Percentiles rank a stretch among this genome's conserved stretches.
These are phyloP conservation scores for Encephalitozoon hellem DNA, from an alignment of 371 early-diverging fungal genomes.

Conservation along the genomic window DNA sequence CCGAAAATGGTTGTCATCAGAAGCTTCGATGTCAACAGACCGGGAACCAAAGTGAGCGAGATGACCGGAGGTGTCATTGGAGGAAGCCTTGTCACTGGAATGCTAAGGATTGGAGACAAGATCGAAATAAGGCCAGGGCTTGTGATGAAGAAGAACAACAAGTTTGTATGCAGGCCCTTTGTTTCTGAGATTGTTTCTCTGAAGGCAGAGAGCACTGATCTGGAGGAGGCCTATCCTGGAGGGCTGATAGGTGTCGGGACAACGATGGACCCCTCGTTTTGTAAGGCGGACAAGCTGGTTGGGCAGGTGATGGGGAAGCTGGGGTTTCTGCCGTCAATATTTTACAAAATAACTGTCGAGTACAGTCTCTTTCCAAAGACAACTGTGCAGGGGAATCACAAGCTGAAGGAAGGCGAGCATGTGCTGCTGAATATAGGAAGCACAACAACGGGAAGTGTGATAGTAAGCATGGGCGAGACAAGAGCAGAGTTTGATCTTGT, in stretches of 20 bases:
- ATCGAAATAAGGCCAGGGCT: slow-evolving; percentile 98
- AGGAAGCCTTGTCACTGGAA: slow-evolving; percentile 90
- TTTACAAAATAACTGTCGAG: slow-evolving; percentile 82
- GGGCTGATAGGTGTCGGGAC: slow-evolving; percentile 99
- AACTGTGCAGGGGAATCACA: slow-evolving; percentile 74
- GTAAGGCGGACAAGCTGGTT: slow-evolving; percentile 93
- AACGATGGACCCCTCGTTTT: slow-evolving; percentile 89
- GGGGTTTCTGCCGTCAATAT: slow-evolving; percentile 86
- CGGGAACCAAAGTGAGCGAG: slow-evolving; percentile 85
- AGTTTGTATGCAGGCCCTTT: slow-evolving; percentile 78
- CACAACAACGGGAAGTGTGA: slow-evolving; percentile 85
- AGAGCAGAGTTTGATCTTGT: slow-evolving; percentile 78
- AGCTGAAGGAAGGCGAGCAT: slow-evolving; percentile 82
- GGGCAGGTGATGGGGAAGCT: slow-evolving; percentile 94
- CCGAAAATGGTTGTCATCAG: slow-evolving; percentile 95
- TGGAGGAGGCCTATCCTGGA: slow-evolving; percentile 95
- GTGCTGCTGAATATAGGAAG: slow-evolving; percentile 96
- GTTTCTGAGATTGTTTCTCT: slow-evolving; percentile 80
- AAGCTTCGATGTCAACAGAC: slow-evolving; percentile 98
- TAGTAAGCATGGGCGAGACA: slow-evolving; percentile 78
- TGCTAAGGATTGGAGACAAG: slow-evolving; percentile 82
- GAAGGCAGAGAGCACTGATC: slow-evolving; percentile 78
- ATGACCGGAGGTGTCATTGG: slow-evolving; percentile 98
- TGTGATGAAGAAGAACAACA: slow-evolving; percentile 75
- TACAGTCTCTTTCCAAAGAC: slow-evolving; percentile 89